Base-by-base conservation (phyloP, 768 basidiomycete genomes). In the Pleurotus cornucopiae region DNA sequence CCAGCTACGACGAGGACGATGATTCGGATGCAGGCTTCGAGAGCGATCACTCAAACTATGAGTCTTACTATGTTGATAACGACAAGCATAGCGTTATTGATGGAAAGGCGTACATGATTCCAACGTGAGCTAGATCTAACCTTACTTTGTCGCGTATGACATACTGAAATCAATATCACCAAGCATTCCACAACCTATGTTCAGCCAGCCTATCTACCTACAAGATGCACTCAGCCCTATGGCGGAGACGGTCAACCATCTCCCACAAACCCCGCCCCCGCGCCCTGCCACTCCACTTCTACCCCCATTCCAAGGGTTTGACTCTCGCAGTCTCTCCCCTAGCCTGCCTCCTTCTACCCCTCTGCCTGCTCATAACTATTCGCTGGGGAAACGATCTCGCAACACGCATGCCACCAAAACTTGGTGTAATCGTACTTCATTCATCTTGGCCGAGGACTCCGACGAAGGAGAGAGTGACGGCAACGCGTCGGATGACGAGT, bases 1-100 rank as follows among this genome's bases (percentile, higher is more conserved):
- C 46, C 53, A 53, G 60, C 60, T 65, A 66, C 65, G 51, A 53
- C 23, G 51, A 40, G 18, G 51, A 53, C 39, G 39, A 41, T n/a
- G 14, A n/a, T 12, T 53, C 51, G 34, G 51, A 53, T 14, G 38
- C 14, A 7, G 14, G 14, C 14, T 53, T 38, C 39, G 51, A 53
- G n/a, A 52, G 49, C 34, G 51, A 53, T 20, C 13, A 53, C 37
- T 53, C 37, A 13, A 39, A 53, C 9, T 53, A 4, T n/a, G 51
- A 53, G 6, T 39, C 51, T 18, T 41, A 37, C 39, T 16, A 14
- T n/a, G 5, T 26, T 18, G 51, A 53, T 53, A 53, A 40, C 14
- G 51, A 53, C 14, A 16, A 16, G n/a, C 41, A 53, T 14, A 53
- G 16, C 20, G 51, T 53, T 16, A 53, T 53, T 39, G 23, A 53